A percentile compares a stretch with the other conserved stretches of the same genome.
Conservation (phyloP, 306 rosid species). For the Arachis hypogaea region DNA sequence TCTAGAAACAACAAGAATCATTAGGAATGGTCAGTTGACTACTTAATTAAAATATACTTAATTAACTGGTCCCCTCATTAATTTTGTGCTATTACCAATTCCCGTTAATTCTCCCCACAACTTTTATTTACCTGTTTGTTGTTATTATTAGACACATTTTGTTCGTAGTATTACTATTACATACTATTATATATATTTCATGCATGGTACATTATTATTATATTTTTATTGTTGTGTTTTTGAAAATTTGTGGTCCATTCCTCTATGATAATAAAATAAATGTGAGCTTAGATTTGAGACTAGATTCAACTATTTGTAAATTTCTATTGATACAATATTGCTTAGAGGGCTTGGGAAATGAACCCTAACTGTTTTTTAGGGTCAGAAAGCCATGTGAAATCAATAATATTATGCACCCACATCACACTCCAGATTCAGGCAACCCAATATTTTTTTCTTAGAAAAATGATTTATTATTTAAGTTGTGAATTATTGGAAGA, state of each 20-base stretch:
- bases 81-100: not conserved
- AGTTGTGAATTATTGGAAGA: conserved; percentile 41
- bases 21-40: not conserved
- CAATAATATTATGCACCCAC: conserved; percentile 13
- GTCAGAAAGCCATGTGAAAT: conserved; percentile 51
- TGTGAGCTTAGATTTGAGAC: conserved; percentile 23
- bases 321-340: conserved; percentile 1
- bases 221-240: not conserved
- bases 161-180: too few species aligned
- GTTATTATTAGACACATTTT: too few species aligned
- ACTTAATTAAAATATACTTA: not conserved
- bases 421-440: conserved; percentile 36
- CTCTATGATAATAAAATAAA: conserved; percentile 19
- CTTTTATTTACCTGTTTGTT: too few species aligned
- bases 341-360: conserved; percentile 42
- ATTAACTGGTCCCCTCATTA: not conserved
- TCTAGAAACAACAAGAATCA: not conserved
- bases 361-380: conserved; percentile 33
- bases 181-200: conserved; percentile 13
- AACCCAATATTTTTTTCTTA: not conserved
- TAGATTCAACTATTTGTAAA: conserved; percentile 26
- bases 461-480: conserved; percentile 25
- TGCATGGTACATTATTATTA: not conserved
- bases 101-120: not conserved
- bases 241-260: conserved; percentile 16